A percentile compares a stretch with the other conserved stretches of the same genome.
Evolutionary conservation across 257 asterid species (phyloP).

Genomic region (Gynochthodes officinalis): DNA sequence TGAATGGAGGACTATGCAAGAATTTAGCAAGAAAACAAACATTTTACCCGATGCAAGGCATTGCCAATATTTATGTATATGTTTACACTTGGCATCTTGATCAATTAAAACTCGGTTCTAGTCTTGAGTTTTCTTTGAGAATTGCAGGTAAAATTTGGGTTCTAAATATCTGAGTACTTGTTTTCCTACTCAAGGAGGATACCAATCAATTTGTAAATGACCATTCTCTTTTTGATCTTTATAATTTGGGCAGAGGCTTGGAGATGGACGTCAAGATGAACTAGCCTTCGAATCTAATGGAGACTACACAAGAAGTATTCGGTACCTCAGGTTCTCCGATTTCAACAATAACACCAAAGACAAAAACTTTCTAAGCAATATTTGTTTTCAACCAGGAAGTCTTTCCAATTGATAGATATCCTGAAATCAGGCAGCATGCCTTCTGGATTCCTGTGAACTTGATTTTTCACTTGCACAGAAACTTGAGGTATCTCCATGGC

Average conservation of each 20-base stretch:
- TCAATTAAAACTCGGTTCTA: not conserved
- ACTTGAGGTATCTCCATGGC: constrained; percentile 25
- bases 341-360: not conserved
- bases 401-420: constrained; percentile 28
- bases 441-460: constrained; percentile 25
- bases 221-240: not conserved
- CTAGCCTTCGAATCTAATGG: constrained; percentile 46
- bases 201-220: too few relatives aligned
- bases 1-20: too few relatives aligned
- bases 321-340: constrained; percentile 16
- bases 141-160: too few relatives aligned
- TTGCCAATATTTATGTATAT: not conserved
- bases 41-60: too few relatives aligned
- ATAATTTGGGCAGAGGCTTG: constrained; percentile 40
- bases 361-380: constrained; percentile 19
- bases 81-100: not conserved
- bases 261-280: constrained; percentile 41
- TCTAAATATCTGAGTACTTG: too few relatives aligned
- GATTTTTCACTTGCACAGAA: constrained; percentile 18
- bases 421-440: constrained; percentile 27
- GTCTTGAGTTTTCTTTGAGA: not conserved
- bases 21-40: too few relatives aligned
- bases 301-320: constrained; percentile 37
- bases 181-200: too few relatives aligned
- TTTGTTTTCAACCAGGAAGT: constrained; percentile 36